Evolutionary conservation across 257 asterid species (phyloP), one percentile per base, ranked within the genome.

Genomic region (Apocynum venetum): DNA sequence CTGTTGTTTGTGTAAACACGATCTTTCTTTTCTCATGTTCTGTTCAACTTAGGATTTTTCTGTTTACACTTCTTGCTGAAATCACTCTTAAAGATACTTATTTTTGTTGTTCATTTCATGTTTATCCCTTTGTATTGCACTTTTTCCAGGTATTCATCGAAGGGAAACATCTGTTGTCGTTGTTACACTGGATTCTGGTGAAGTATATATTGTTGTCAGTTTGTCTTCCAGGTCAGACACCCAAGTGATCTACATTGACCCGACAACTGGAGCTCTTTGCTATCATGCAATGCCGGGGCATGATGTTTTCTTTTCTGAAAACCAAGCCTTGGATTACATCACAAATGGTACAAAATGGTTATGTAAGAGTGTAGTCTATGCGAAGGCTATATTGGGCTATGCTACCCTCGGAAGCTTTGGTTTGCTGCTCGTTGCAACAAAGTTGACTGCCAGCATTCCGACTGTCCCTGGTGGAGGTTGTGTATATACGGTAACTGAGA

Each of bases 211-310:
- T 81, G 64, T 93, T 60, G 88, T 81, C 79, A 91, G 99, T 86
- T 85, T 95, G 88, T 90, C 89, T 77, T 86, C 96, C 47, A 86
- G 91, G 88, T 84, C 84, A 47, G 98, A 95, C 78, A 93, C 97
- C 57, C 99, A 95, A 88, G 96, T 90, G 86, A 90, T 95, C 86
- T 93, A 95, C 85, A 87, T 95, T 83, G 99, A 95, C 85, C 99
- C 99, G 47, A 90, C 99, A 9, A 89, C 98, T 82, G 99, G 99
- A 77, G 89, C 89, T 79, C 94, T 93, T 83, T 80, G 89, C 71
- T 84, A 89, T 74, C 81, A 84, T 61, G 96, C 84, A 73, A 91
- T 85, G 82, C 88, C 80, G 75, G 97, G 97, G 36, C 93, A 87
- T 83, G 99, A 93, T 87, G 83, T 90, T 82, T 95, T 93, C 87